These are phyloP conservation scores for Chenopodium quinoa DNA, from an alignment of 148 eudicot genomes.

Conservation along the genomic window DNA sequence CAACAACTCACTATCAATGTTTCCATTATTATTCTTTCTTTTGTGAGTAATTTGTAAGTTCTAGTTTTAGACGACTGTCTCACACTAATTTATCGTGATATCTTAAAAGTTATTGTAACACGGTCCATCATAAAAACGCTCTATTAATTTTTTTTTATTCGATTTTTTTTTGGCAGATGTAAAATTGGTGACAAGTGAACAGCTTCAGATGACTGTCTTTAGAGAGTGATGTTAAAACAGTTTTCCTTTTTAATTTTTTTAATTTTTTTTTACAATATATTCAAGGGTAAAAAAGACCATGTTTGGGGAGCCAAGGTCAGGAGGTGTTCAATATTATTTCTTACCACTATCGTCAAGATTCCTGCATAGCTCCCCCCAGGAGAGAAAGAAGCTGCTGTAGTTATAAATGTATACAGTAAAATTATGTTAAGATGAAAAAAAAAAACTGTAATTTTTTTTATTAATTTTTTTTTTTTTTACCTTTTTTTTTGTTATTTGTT, in stretches of 20 bases:
- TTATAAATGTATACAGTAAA: conserved; percentile 30
- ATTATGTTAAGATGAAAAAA: conserved; percentile 20
- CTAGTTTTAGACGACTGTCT: neutral
- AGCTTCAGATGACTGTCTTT: conserved; percentile 33
- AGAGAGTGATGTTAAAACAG: conserved; percentile 43
- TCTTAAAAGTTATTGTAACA: no score
- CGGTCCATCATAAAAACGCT: no score
- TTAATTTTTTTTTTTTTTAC: neutral
- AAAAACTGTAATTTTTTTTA: conserved; percentile 9
- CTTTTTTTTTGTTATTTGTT: conserved; percentile 16
- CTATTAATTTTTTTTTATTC: neutral
- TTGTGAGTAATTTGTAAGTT: neutral
- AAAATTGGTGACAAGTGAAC: conserved; percentile 38
- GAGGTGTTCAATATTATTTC: conserved; percentile 24
- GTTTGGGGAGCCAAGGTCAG: conserved; percentile 18
- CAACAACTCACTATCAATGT: neutral
- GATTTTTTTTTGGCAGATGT: conserved; percentile 26
- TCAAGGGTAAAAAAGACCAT: conserved; percentile 20
- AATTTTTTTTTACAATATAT: conserved; percentile 26
- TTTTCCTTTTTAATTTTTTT: conserved; percentile 20
- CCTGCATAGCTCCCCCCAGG: conserved; percentile 25
- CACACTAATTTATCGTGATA: neutral
- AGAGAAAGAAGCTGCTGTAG: conserved; percentile 20
- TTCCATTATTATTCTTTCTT: neutral
- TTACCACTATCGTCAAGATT: conserved; percentile 10